phyloP scores from a whole-genome alignment of 805 yeast genomes.

The Yueomyces sp. region DNA sequence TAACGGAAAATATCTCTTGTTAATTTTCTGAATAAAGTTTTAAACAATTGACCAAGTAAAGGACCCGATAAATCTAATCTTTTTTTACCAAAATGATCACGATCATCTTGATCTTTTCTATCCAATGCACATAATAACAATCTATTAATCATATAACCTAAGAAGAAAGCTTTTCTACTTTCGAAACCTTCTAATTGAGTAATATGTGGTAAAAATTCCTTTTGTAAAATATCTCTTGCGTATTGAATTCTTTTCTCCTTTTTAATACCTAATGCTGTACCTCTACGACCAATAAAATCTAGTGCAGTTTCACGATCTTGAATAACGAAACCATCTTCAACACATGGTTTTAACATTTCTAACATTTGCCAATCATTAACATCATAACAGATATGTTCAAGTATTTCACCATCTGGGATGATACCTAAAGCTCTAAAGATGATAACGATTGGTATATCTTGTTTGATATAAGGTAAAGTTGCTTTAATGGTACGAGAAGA shows the following conservation, averaged over 20 bases:
- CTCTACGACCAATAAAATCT: constrained; percentile 97
- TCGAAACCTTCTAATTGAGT: constrained; percentile 96
- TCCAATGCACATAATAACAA: constrained; percentile 89
- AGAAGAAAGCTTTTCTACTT: constrained; percentile 89
- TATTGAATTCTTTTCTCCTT: constrained; percentile 97
- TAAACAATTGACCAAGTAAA: constrained; percentile 83
- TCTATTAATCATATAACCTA: constrained; percentile 97
- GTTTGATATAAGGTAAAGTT: constrained; percentile 89
- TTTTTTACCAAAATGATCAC: constrained; percentile 98
- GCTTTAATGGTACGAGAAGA: constrained; percentile 83
- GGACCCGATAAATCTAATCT: constrained; percentile 99
- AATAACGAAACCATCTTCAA: constrained; percentile 96
- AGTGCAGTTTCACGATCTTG: constrained; percentile 97
- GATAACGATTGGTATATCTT: constrained; percentile 92
- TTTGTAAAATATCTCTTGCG: constrained; percentile 91
- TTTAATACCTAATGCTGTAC: constrained; percentile 89
- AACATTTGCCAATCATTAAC: constrained; percentile 98
- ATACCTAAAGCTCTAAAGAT: constrained; percentile 97
- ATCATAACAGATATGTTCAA: constrained; percentile 96
- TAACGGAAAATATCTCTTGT: constrained; percentile 95
- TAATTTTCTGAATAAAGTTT: constrained; percentile 84
- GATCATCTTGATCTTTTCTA: constrained; percentile 95
- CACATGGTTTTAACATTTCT: constrained; percentile 97
- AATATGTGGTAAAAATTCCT: constrained; percentile 92
- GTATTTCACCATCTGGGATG: constrained; percentile 97